Base-by-base conservation (phyloP, 2,329 filamentous ascomycete species). In the Claviceps pusilla region DNA sequence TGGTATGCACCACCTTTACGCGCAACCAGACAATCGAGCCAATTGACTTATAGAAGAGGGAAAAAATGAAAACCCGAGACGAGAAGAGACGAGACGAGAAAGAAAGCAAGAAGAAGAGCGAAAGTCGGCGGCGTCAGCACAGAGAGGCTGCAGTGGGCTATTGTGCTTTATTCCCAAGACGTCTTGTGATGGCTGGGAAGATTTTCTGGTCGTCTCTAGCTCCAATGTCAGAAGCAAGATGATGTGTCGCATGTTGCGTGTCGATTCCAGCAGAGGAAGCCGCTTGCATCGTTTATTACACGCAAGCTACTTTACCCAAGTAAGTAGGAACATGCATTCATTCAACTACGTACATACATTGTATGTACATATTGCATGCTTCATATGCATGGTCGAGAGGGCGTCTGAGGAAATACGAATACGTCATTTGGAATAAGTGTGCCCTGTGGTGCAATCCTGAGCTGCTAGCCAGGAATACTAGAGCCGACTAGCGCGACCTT, bases 401-500 rank as follows among this genome's bases (percentile, higher is more conserved):
- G 16, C 39, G 42, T 41, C 42, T 45, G 16, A n/a, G 42, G 10
- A 9, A 45, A 45, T 35, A 41, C 45, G 45, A 50, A 48, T 48
- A 56, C 52, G 55, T 56, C 55, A 54, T 52, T 47, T 19, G 19
- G 39, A 43, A 43, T 29, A 52, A 50, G 24, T 45, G 41, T 49
- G 48, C 39, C 39, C 51, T 37, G 47, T 53, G 51, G 52, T 39
- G 54, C 43, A 50, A 51, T 48, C 50, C 51, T 48, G 48, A 46
- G 50, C 28, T 41, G 31, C 43, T 24, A 42, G 33, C 37, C 49
- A 48, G 54, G 41, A 52, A 49, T 54, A 12, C 48, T 48, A 29
- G 54, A 43, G 48, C 33, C 39, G 19, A 49, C 46, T 58, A 55
- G 57, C 51, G 53, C 39, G 48, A 57, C 54, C 51, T 19, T 57